Base-by-base conservation (phyloP, 768 basidiomycete species). In the Dictyophora rubrovolvata region DNA sequence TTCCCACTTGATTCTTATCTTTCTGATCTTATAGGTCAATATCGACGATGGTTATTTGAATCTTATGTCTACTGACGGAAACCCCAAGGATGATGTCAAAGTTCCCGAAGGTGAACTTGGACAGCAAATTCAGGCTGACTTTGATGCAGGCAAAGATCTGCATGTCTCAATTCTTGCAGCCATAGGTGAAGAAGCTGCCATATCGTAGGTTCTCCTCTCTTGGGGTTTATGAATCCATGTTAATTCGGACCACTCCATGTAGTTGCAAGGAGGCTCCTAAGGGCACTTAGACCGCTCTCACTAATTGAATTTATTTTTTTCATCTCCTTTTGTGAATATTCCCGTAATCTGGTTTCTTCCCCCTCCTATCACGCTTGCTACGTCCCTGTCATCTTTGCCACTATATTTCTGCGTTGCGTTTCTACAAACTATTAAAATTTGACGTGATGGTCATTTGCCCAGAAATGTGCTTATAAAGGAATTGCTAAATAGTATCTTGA, bases 41-140 rank as follows among this genome's bases (percentile, higher is more conserved):
- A 82, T 96, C 66, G 92, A 95, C 65, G 95, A 96, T 55, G 90
- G 84, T 63, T 96, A 86, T 82, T 85, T 99, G 69, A 96, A 93
- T 83, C 82, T 99, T 68, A 88, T 99, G 89, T 80, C 76, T 65
- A 49, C 68, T 66, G 93, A 95, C 53, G 93, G 93, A 58, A 65
- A 65, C 64, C 2, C 87, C 67, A 97, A 96, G 77, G 91, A 97
- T 69, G 95, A 99, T 75, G 90, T 99, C 74, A 87, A 84, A 70
- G 73, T 98, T 63, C 96, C 95, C 33, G 95, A 97, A 62, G 74
- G 81, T 58, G 85, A 89, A 5, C 64, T 97, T 51, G 96, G 96
- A 63, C 73, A 74, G 57, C 71, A 85, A 55, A 93, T 98, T 65
- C 60, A 76, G 67, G 28, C 52, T 5, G 84, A 67, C 22, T 97